Conservation (phyloP, 371 early-diverging fungal species). For the Smittium mucronatum region DNA sequence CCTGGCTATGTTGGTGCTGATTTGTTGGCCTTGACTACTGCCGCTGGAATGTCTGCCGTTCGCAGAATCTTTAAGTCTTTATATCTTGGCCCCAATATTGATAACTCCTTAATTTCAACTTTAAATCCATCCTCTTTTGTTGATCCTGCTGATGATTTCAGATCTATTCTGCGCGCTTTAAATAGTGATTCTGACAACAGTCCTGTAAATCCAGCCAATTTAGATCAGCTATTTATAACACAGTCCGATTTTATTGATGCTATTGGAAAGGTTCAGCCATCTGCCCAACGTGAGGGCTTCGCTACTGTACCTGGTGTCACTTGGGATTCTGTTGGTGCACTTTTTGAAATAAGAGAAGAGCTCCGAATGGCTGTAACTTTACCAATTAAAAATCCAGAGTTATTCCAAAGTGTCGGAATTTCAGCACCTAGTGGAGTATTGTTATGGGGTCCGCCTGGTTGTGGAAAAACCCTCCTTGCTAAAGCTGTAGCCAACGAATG, state of each 20-base stretch:
- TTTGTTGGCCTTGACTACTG: constrained; percentile 86
- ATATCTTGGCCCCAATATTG: background rate
- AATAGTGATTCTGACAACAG: constrained; percentile 51
- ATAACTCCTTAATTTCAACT: constrained; percentile 14
- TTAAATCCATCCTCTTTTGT: constrained; percentile 39
- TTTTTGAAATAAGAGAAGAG: constrained; percentile 74
- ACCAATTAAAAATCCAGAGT: constrained; percentile 88
- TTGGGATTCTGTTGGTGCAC: constrained; percentile 94
- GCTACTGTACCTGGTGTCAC: constrained; percentile 91
- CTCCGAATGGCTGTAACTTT: constrained; percentile 93
- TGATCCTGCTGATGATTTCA: constrained; percentile 39
- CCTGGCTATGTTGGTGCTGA: constrained; percentile 99
- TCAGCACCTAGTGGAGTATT: constrained; percentile 89
- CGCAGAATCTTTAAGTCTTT: constrained; percentile 68
- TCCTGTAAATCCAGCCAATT: constrained; percentile 64
- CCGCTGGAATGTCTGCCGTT: constrained; percentile 95
- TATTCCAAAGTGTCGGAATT: constrained; percentile 87
- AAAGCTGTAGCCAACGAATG: constrained; percentile 97
- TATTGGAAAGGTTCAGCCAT: constrained; percentile 86
- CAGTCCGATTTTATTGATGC: constrained; percentile 85
- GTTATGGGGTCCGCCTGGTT: constrained; percentile 99
- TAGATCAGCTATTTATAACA: constrained; percentile 72
- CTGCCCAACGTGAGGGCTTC: constrained; percentile 96
- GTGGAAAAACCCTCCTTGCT: constrained; percentile 98
- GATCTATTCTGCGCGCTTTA: constrained; percentile 42